Percentiles rank a stretch among this genome's conserved stretches.
phyloP scores from a whole-genome alignment of 176 grass and related monocot species.

The Juncus effusus region DNA sequence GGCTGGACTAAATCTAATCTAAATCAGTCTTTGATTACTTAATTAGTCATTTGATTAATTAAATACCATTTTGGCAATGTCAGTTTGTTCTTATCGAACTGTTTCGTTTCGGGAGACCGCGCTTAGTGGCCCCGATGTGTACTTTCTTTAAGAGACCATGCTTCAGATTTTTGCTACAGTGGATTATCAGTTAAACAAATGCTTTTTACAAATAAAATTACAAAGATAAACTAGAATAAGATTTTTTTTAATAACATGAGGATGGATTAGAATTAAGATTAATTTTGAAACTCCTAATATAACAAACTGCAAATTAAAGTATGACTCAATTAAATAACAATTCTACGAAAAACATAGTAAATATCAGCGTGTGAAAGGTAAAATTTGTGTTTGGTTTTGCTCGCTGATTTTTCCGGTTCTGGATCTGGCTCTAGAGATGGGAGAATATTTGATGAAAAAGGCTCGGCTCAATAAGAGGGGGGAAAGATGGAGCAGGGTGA shows the following conservation, averaged over 20 bases:
- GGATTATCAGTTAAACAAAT: not conserved
- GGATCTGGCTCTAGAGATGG: not conserved
- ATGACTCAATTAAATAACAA: too few species aligned
- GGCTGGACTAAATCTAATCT: too few species aligned
- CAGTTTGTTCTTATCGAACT: constrained; percentile 6
- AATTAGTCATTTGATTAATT: constrained; percentile 6
- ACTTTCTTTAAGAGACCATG: not conserved
- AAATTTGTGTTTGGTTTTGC: not conserved
- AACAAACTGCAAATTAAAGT: too few species aligned
- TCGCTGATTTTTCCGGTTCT: not conserved
- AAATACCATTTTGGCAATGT: not conserved
- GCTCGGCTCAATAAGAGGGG: not conserved
- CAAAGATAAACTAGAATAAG: not conserved
- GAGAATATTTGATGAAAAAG: not conserved
- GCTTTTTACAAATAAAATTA: not conserved
- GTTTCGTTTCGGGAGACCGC: constrained; percentile 5
- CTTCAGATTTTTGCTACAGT: constrained; percentile 6
- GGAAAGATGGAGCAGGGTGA: not conserved
- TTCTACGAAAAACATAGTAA: not conserved
- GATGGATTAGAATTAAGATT: not conserved
- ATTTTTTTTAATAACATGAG: not conserved
- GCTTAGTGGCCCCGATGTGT: not conserved
- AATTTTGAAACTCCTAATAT: too few species aligned
- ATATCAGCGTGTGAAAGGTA: constrained; percentile 1
- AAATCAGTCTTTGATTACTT: too few species aligned